Base-by-base conservation (phyloP, 202 grass and related monocot genomes). In the Alloteropsis angusta region DNA sequence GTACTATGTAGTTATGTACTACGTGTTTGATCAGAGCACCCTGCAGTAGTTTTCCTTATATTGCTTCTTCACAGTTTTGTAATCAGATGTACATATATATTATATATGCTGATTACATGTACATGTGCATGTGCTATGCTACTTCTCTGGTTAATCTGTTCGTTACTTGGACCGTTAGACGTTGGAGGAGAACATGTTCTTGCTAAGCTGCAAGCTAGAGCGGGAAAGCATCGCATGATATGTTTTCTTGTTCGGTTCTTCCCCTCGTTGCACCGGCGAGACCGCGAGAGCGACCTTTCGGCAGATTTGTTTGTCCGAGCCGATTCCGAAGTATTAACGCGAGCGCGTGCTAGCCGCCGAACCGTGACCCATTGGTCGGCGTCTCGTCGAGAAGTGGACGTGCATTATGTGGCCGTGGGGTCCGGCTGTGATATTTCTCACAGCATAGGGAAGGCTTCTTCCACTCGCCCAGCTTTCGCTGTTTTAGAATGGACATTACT, bases 341-440 rank as follows among this genome's bases (percentile, higher is more conserved):
- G 53, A 12, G 43, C 62, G 37, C 11, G 70, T 71, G 76, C 76
- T 41, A 70, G 66, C 67, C 67, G 41, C 12, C 61, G 71, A 85
- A 69, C 65, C 63, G 53, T 39, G 38, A 46, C 14, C 37, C 38
- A 77, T 41, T 69, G 70, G 64, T 70, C 77, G 63, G 70, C 68
- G 44, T 85, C 82, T 11, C 48, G 76, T 65, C 71, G 9, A 54
- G 82, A 85, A 43, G 65, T 77, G 82, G 87, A 88, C 77, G 82
- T 48, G 86, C 86, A 88, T 47, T 84, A 74, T 49, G 14, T 13
- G 66, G 4, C 18, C 42, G 25, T 77, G 80, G 80, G 42, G 18
- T 47, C 74, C 74, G 8, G 68, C 43, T 19, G 39, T 45, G 75
- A 67, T 74, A 26, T 79, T 53, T 79, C 75, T 80, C 14, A 49